Evolutionary conservation across 805 yeast species (phyloP), one percentile per base, ranked within the genome.

Genomic region (Pichia nakasei): DNA sequence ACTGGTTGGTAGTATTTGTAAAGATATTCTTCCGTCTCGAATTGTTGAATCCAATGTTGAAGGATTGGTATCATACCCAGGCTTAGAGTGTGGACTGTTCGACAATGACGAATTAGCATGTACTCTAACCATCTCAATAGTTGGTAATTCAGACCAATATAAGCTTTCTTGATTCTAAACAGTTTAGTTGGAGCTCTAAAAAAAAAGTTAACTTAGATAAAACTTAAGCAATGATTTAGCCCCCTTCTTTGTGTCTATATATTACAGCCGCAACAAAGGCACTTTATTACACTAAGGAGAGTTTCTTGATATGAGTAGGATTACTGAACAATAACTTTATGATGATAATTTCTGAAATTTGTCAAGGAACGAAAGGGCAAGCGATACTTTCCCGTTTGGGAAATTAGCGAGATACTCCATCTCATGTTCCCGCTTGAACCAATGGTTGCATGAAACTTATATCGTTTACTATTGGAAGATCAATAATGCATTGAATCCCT

Each of bases 41-140:
- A 40, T 26, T 27, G 43, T 31, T 27, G 38, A 20, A 44, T 40
- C 47, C 47, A 40, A 8, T 18, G 17, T 24, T 40, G 44, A 3
- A 44, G 32, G 13, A 12, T 18, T 12, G 44, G 44, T 6, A 36
- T 44, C 44, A 40, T 34, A 19, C 11, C 22, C 24, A 44, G 9
- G 26, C 35, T 44, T 12, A 21, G 22, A 17, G 44, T 44, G 12
- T 38, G 36, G 7, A 24, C 38, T 21, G 47, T 44, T 17, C 41
- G 47, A 21, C 29, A 44, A 6, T 36, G 44, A 19, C 43, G 43
- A 9, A 40, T 21, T 21, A 39, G 21, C 5, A 44, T 11, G 26
- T 36, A 17, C 26, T 44, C 47, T 22, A 32, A 21, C 47, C 47
- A 44, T 44, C 40, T 8, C 11, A 44, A 9, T 2, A 36, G 2